phyloP scores from a whole-genome alignment of 2,329 filamentous ascomycete genomes.

The Aspergillus sp. region DNA sequence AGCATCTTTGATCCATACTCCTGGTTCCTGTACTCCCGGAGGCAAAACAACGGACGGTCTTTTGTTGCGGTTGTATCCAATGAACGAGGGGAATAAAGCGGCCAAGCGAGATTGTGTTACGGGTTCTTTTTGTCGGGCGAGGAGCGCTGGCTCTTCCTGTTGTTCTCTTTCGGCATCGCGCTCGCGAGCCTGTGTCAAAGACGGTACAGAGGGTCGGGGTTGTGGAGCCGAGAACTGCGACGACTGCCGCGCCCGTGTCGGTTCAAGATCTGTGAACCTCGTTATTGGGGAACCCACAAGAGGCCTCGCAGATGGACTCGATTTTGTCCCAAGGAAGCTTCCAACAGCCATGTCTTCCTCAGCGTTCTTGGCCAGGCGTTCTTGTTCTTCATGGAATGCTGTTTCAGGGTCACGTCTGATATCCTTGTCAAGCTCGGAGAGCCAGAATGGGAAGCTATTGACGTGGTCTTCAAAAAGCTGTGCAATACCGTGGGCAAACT shows the following conservation, averaged over 20 bases:
- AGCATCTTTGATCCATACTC: constrained; percentile 88
- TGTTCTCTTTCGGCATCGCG: constrained; percentile 26
- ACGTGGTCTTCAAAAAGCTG: constrained; percentile 93
- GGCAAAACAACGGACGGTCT: constrained; percentile 63
- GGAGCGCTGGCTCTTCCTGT: constrained; percentile 30
- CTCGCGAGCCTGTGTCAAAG: constrained; percentile 29
- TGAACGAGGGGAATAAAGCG: constrained; percentile 78
- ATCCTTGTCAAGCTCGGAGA: constrained; percentile 85
- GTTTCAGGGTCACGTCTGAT: constrained; percentile 89
- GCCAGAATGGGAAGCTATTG: constrained; percentile 95
- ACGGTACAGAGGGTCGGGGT: constrained; percentile 34
- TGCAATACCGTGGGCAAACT: constrained; percentile 92
- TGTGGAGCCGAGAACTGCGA: constrained; percentile 28
- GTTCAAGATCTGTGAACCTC: constrained; percentile 26
- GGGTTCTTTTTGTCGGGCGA: constrained; percentile 22
- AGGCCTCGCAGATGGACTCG: constrained; percentile 28
- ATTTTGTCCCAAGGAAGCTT: constrained; percentile 68
- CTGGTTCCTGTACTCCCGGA: constrained; percentile 82
- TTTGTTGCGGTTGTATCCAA: constrained; percentile 65
- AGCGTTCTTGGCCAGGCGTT: constrained; percentile 74
- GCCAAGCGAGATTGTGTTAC: constrained; percentile 61
- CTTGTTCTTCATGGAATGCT: constrained; percentile 89
- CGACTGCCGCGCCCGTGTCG: constrained; percentile 23
- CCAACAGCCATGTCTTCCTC: constrained; percentile 89
- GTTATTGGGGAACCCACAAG: constrained; percentile 37